Evolutionary conservation across 2,329 filamentous ascomycete species (phyloP).

Genomic region (Pyrenochaeta sp.): DNA sequence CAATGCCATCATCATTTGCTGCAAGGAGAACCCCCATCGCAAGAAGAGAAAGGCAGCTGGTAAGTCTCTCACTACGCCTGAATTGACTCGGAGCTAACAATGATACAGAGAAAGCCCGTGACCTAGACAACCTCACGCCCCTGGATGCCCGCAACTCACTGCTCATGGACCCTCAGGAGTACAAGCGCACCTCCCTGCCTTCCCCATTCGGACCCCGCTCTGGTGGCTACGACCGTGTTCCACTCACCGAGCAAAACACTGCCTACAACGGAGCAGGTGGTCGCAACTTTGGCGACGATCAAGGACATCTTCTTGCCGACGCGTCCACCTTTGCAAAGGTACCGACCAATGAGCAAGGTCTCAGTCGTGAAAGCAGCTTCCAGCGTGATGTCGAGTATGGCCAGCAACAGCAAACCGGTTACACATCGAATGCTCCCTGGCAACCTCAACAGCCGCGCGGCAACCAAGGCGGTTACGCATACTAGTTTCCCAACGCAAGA

Average conservation of each 20-base stretch:
- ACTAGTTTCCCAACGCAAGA: no score
- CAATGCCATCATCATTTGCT: conserved; percentile 84
- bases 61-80: conserved; percentile 58
- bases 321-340: conserved; percentile 43
- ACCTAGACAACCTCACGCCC: conserved; percentile 83
- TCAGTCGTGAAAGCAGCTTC: conserved; percentile 37
- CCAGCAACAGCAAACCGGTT: conserved; percentile 27
- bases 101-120: conserved; percentile 74
- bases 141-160: conserved; percentile 88
- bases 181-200: conserved; percentile 48
- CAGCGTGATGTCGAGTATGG: conserved; percentile 38
- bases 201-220: conserved; percentile 37
- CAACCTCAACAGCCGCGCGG: conserved; percentile 31
- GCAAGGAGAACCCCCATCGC: conserved; percentile 88
- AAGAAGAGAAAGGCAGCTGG: conserved; percentile 88
- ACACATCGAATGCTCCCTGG: conserved; percentile 32
- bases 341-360: conserved; percentile 29
- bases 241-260: conserved; percentile 45
- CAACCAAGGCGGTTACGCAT: conserved; percentile 32
- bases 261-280: conserved; percentile 29
- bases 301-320: conserved; percentile 43
- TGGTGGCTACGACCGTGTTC: conserved; percentile 47
- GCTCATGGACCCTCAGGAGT: conserved; percentile 69
- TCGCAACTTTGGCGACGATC: conserved; percentile 33
- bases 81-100: conserved; percentile 36